A percentile compares a stretch with the other conserved stretches of the same genome.
Evolutionary conservation across 1,139 yeast species (phyloP).

Genomic region (Pichia terricola): DNA sequence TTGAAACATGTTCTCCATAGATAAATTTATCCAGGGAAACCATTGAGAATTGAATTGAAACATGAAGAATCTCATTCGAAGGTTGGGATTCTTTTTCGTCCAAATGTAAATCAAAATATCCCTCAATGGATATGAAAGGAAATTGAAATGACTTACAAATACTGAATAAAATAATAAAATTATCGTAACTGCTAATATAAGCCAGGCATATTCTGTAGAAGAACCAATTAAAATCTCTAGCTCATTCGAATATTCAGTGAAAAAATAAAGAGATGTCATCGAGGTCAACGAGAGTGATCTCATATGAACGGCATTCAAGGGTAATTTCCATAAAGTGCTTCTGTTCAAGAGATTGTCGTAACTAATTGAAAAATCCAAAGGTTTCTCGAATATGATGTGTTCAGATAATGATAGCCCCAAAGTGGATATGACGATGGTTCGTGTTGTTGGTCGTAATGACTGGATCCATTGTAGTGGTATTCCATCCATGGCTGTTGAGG

Average conservation of each 20-base stretch:
- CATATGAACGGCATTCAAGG: constrained; percentile 22
- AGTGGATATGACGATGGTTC: constrained; percentile 25
- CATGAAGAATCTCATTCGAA: constrained; percentile 20
- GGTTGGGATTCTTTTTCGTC: constrained; percentile 35
- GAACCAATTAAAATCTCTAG: constrained; percentile 31
- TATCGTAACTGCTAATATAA: constrained; percentile 25
- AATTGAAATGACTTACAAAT: constrained; percentile 24
- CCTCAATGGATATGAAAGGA: constrained; percentile 30
- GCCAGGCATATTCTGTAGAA: constrained; percentile 33
- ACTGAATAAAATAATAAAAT: constrained; percentile 26
- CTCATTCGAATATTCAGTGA: constrained; percentile 31
- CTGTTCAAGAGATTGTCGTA: not conserved
- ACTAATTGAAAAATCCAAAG: constrained; percentile 9
- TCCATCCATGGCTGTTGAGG: constrained; percentile 21
- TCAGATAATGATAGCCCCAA: constrained; percentile 25
- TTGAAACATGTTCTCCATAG: constrained; percentile 7
- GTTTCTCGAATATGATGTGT: constrained; percentile 24
- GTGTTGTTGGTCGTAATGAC: constrained; percentile 32
- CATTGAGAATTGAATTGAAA: constrained; percentile 16
- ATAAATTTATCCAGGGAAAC: constrained; percentile 29
- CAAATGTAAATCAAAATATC: constrained; percentile 34
- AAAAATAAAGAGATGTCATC: constrained; percentile 28
- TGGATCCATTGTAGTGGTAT: constrained; percentile 29
- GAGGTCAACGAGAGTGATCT: constrained; percentile 32
- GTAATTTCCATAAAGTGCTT: constrained; percentile 4